Base-by-base conservation (phyloP, 352 stramenopile species). In the Nothophytophthora sp. region DNA sequence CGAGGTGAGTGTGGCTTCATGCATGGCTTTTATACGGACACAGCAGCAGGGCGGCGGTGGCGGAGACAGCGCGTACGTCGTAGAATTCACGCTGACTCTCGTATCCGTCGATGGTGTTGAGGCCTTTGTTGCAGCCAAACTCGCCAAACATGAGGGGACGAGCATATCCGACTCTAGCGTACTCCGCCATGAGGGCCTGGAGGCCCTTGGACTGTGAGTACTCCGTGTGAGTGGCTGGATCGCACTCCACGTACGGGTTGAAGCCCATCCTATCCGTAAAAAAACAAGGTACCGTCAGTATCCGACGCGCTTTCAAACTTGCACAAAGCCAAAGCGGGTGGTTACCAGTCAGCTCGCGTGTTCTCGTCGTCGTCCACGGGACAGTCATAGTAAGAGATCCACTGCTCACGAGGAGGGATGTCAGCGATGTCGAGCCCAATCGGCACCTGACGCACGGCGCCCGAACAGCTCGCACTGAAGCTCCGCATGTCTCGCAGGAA, bases 61-160 rank as follows among this genome's bases (percentile, higher is more conserved):
- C 4, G 11, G 1, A 19, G 15, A 20, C 1, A 15, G 12, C 8
- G 49, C 68, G 46, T 64, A 76, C 73, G 23, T 90, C 76, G 30
- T 72, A 73, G 43, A 88, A 90, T 12, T 46, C 54, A 36, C 80
- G 82, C 64, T 91, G 78, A 38, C 80, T 82, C 39, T 85, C 70
- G 46, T 62, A 91, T 15, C 72, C 76, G n/a, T 90, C 69, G 36
- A 93, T 60, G 1, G 82, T 91, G 50, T 89, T 86, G 1, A 28
- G 46, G 19, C 77, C 76, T 8, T 70, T 65, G 56, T 88, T 90
- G 60, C 81, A 94, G 16, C 81, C 83, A 52, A 85, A 94, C 52
- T 94, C 83, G 32, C 76, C 75, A 48, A 92, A 86, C 66, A 94
- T 85, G 24, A 92, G 50, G 1, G 77, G 76, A 1, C 69, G 70